Base-by-base conservation (phyloP, 805 yeast species). In the Cyberlindnera lachancei region DNA sequence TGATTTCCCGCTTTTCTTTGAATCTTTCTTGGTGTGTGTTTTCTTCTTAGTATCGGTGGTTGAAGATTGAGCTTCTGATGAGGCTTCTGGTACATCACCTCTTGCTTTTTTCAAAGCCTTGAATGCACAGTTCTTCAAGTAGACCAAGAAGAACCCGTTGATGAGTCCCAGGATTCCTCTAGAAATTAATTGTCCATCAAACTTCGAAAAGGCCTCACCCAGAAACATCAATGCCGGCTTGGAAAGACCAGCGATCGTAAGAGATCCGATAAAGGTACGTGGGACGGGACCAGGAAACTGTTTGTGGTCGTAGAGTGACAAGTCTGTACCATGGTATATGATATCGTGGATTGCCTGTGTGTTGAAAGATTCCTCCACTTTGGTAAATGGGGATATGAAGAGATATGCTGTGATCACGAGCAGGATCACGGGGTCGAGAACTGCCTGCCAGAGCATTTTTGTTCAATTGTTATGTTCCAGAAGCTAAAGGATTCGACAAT, bases 361-460 rank as follows among this genome's bases (percentile, higher is more conserved):
- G 45, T 79, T 84, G 65, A 90, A 90, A 18, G 95, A 84, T 54
- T 90, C 97, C 53, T 90, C 96, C 1, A 90, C 96, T 57, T 90
- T 90, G 2, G 96, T 80, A 56, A 62, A 85, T 0, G 96, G 96
- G 0, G 95, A 68, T 2, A 71, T 45, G 9, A 62, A 41, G 38
- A 81, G 45, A 50, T 79, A 76, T 29, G 58, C 56, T 2, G 64
- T 52, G 9, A 81, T 64, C 6, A 68, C 52, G 4, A 58, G 62
- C 15, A 81, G 38, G 12, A 79, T 53, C 6, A 60, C 36, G 7
- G 61, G 45, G 31, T 61, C 45, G 15, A 19, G 13, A 46, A 41
- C 19, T 46, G 41, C 7, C 40, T 48, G 5, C 56, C 56, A 13
- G 50, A 48, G 5, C 36, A n/a, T n/a, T n/a, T n/a, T n/a, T n/a